Conservation (phyloP, 345 rosid species). For the Melastoma malabathricum region DNA sequence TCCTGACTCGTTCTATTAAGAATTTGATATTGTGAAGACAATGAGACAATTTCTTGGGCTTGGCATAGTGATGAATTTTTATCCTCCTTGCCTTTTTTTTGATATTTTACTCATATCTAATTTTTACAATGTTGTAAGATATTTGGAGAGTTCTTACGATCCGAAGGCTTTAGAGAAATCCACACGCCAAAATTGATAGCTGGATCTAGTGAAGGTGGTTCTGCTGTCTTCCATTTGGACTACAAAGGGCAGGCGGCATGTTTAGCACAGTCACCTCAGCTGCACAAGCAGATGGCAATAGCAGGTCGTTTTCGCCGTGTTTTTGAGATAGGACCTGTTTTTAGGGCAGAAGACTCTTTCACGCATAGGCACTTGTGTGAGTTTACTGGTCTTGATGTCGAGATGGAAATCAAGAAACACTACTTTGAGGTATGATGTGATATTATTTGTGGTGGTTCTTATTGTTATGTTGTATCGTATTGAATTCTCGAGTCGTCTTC, state of each 20-base stretch:
- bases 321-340: conserved; percentile 80
- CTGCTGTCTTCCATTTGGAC: conserved; percentile 82
- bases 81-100: too few species aligned
- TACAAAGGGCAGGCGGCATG: conserved; percentile 89
- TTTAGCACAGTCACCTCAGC: conserved; percentile 92
- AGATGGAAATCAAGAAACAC: conserved; percentile 69
- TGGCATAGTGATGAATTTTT: too few species aligned
- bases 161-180: conserved; percentile 56
- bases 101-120: too few species aligned
- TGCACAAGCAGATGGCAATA: conserved; percentile 84
- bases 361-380: conserved; percentile 90
- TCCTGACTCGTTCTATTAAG: too few species aligned
- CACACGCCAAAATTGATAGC: conserved; percentile 82
- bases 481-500: conserved; percentile 7
- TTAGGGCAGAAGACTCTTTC: conserved; percentile 82
- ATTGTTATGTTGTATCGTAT: neutral
- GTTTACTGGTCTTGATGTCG: conserved; percentile 79
- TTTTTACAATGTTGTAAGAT: conserved; percentile 20
- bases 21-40: too few species aligned
- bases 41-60: too few species aligned
- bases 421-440: conserved; percentile 52
- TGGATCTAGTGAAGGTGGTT: conserved; percentile 93
- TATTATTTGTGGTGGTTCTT: neutral
- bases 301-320: conserved; percentile 69
- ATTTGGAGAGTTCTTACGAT: conserved; percentile 45